Evolutionary conservation across 345 rosid species (phyloP).

Genomic region (Eucalyptus curtisii): DNA sequence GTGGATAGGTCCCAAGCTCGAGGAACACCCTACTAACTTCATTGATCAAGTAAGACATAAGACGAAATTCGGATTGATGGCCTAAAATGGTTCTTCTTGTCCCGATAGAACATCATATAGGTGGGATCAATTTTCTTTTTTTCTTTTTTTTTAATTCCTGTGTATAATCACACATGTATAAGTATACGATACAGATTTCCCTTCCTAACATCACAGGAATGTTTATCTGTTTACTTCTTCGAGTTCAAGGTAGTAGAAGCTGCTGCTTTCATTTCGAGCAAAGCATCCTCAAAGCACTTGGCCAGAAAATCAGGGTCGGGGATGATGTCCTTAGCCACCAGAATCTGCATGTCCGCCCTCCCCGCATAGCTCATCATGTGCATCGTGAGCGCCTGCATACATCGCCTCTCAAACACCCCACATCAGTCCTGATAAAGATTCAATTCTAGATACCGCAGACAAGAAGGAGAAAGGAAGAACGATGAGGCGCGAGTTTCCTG

Average conservation of each 20-base stretch:
- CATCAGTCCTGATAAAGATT: not conserved
- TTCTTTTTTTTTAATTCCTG: not conserved
- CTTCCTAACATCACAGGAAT: not conserved
- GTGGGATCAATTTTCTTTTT: not conserved
- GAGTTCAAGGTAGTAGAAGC: not conserved
- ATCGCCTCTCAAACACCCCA: not conserved
- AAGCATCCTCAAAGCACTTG: slow-evolving; percentile 41
- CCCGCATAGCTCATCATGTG: slow-evolving; percentile 66
- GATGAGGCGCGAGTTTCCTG: not conserved
- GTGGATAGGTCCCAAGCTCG: not conserved
- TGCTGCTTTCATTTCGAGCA: slow-evolving; percentile 47
- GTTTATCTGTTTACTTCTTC: not conserved
- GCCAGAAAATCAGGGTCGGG: slow-evolving; percentile 59
- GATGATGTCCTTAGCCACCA: slow-evolving; percentile 55
- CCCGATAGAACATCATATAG: not conserved
- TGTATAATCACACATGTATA: not conserved
- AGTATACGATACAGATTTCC: not conserved
- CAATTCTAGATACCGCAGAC: not conserved
- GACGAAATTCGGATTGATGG: not conserved
- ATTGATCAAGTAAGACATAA: not conserved
- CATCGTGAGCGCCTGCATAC: slow-evolving; percentile 18
- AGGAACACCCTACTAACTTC: not conserved
- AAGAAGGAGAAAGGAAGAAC: not conserved
- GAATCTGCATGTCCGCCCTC: slow-evolving; percentile 42
- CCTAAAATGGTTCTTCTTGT: not conserved